Evolutionary conservation across 129 eudicot genomes (phyloP).

Genomic region (carrot (Daucus carota)): DH1_v3.0 NC_030383.2:56716501-56717000

Average conservation of each 20-base stretch:
- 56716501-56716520: neutral
- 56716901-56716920: constrained; percentile 37
- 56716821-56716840: constrained; percentile 66
- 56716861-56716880: constrained; percentile 54
- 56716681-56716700: neutral
- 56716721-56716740: neutral
- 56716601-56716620: neutral
- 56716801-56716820: constrained; percentile 38
- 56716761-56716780: neutral
- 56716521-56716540: neutral
- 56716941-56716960: constrained; percentile 36
- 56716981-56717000: constrained; percentile 52
- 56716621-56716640: neutral
- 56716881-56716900: constrained; percentile 65
- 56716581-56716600: neutral
- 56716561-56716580: neutral
- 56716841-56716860: constrained; percentile 73
- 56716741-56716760: neutral
- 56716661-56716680: neutral
- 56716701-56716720: neutral
- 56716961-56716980: constrained; percentile 47
- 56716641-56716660: neutral
- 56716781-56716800: neutral
- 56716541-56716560: too few relatives aligned
- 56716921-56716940: constrained; percentile 48